These are phyloP conservation scores for Zoysia japonica DNA, from an alignment of 176 grass and related monocot genomes.

Conservation along the genomic window DNA sequence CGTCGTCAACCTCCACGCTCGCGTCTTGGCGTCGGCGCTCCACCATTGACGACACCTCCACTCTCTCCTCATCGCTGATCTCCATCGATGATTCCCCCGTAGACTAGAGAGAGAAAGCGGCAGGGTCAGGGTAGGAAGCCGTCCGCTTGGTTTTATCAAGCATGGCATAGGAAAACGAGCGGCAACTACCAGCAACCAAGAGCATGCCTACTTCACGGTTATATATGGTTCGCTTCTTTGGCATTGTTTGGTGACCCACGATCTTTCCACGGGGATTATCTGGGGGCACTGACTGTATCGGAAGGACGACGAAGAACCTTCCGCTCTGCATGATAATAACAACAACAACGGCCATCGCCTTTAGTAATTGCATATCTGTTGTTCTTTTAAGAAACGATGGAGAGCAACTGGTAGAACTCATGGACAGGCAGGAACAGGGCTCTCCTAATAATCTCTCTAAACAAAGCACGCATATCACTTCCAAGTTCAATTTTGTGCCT, in stretches of 20 bases:
- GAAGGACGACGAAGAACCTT: constrained; percentile 19
- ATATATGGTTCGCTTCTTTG: constrained; percentile 9
- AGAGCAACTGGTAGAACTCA: no score
- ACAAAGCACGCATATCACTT: no score
- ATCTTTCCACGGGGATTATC: constrained; percentile 48
- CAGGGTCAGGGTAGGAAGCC: constrained; percentile 46
- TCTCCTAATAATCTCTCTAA: no score
- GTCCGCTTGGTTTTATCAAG: constrained; percentile 42
- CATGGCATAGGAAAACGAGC: constrained; percentile 5
- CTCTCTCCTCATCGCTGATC: constrained; percentile 52
- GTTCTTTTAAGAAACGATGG: no score
- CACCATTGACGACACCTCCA: constrained; percentile 34
- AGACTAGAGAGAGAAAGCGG: background rate
- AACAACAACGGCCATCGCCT: background rate
- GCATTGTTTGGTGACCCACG: constrained; percentile 67
- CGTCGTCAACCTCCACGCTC: constrained; percentile 41
- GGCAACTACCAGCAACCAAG: constrained; percentile 69
- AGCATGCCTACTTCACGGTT: constrained; percentile 57
- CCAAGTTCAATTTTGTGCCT: no score
- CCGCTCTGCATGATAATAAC: constrained; percentile 2
- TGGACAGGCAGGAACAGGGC: no score
- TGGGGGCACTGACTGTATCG: no score
- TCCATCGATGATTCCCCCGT: constrained; percentile 39
- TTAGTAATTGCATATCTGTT: background rate
- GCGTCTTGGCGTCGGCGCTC: background rate